Evolutionary conservation across 805 yeast genomes (phyloP).

Genomic region (Candida nonsorbophila): DNA sequence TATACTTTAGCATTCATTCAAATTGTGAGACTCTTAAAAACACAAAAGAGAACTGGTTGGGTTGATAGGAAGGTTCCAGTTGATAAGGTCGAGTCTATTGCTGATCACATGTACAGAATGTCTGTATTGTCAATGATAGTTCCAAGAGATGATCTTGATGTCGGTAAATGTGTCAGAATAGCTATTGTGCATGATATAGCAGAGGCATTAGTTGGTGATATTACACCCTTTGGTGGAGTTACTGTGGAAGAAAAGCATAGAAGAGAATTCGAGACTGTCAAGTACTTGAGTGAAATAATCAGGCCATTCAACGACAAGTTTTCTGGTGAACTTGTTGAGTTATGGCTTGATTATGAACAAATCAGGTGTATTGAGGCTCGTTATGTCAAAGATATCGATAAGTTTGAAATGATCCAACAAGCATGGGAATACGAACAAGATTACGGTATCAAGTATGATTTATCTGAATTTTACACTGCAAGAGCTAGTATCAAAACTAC

Average conservation of each 20-base stretch:
- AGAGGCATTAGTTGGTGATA: constrained; percentile 90
- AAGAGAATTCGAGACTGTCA: constrained; percentile 70
- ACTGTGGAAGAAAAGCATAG: constrained; percentile 78
- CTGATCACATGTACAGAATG: constrained; percentile 98
- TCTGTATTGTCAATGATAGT: constrained; percentile 72
- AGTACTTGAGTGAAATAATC: constrained; percentile 57
- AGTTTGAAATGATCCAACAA: constrained; percentile 79
- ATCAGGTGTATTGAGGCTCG: constrained; percentile 77
- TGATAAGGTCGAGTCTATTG: constrained; percentile 60
- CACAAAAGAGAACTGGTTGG: constrained; percentile 93
- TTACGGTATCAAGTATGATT: constrained; percentile 49
- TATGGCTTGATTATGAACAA: constrained; percentile 89
- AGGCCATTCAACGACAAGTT: constrained; percentile 59
- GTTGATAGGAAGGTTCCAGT: constrained; percentile 54
- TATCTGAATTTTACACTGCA: constrained; percentile 67
- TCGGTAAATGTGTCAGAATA: constrained; percentile 71
- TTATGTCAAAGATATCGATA: constrained; percentile 91
- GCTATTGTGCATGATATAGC: constrained; percentile 93
- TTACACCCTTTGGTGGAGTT: constrained; percentile 70
- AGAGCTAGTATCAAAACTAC: constrained; percentile 58
- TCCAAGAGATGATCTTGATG: constrained; percentile 44
- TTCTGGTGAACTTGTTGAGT: constrained; percentile 58
- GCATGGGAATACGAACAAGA: constrained; percentile 79
- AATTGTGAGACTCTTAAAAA: constrained; percentile 65
- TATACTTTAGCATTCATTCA: constrained; percentile 58